Conservation (phyloP, 257 asterid species). For the Solanum chiquidenum region DNA sequence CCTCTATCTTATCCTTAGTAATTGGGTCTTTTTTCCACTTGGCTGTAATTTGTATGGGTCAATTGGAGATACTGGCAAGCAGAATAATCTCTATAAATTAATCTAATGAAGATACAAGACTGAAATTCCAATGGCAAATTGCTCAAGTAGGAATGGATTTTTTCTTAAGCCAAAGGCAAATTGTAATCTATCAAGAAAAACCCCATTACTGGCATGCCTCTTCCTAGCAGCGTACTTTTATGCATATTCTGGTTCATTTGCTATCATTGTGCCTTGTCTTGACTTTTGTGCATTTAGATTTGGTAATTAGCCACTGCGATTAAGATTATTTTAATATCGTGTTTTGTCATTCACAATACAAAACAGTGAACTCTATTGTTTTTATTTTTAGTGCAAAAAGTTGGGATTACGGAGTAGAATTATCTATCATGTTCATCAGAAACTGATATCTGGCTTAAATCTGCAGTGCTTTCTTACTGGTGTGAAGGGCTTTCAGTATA, state of each 20-base stretch:
- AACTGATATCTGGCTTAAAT: conserved; percentile 2
- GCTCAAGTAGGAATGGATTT: neutral
- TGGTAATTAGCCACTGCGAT: neutral
- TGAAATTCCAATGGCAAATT: neutral
- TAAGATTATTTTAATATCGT: neutral
- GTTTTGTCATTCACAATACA: neutral
- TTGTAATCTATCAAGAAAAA: neutral
- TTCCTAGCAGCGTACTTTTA: neutral
- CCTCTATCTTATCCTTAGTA: neutral
- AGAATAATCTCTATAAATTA: neutral
- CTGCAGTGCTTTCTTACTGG: conserved; percentile 76
- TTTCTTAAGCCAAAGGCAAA: neutral
- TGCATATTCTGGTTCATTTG: neutral
- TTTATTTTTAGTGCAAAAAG: neutral
- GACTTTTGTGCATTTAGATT: neutral
- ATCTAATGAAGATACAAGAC: neutral
- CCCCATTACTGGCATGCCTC: neutral
- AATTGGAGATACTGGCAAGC: neutral
- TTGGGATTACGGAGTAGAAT: neutral
- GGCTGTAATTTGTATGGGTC: neutral
- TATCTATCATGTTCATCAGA: neutral
- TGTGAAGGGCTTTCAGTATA: conserved; percentile 70
- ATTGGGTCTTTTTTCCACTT: neutral
- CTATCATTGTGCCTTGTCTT: neutral
- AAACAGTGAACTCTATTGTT: neutral